These are phyloP conservation scores for Amanita pallidorosea DNA, from an alignment of 768 basidiomycete genomes.

Conservation along the genomic window DNA sequence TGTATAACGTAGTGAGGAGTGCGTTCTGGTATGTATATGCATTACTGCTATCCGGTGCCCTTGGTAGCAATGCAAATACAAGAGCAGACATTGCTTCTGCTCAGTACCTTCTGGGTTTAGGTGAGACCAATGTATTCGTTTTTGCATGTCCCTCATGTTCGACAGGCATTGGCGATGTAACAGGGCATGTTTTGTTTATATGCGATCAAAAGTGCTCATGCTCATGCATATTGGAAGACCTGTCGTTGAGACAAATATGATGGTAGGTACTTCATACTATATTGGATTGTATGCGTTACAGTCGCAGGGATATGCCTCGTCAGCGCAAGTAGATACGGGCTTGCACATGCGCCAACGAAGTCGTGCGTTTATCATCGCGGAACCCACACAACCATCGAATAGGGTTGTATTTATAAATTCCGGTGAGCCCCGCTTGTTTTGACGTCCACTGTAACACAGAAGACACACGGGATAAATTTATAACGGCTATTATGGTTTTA, in stretches of 20 bases:
- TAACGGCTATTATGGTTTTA: conserved; percentile 23
- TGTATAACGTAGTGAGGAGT: conserved; percentile 28
- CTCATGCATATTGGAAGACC: conserved; percentile 29
- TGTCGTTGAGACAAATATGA: conserved; percentile 78
- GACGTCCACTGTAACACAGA: neutral
- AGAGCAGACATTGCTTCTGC: conserved; percentile 23
- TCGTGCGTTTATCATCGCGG: conserved; percentile 68
- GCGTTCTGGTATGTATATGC: conserved; percentile 31
- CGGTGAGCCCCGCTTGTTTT: conserved; percentile 25
- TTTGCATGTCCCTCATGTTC: neutral
- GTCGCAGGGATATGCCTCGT: conserved; percentile 52
- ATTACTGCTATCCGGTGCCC: conserved; percentile 25
- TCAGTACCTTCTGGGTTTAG: conserved; percentile 49
- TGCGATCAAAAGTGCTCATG: conserved; percentile 3
- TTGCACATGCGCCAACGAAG: conserved; percentile 73
- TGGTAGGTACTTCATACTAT: conserved; percentile 30
- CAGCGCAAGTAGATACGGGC: conserved; percentile 60
- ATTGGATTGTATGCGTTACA: neutral
- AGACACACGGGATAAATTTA: conserved; percentile 42
- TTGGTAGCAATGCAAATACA: conserved; percentile 12
- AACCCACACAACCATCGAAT: conserved; percentile 40
- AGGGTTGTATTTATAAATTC: conserved; percentile 69
- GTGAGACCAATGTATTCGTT: conserved; percentile 22
- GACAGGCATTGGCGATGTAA: conserved; percentile 62
- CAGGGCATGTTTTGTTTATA: conserved; percentile 35